phyloP scores from a whole-genome alignment of 1,284 basidiomycete species.

The Tremellales sp. region DNA sequence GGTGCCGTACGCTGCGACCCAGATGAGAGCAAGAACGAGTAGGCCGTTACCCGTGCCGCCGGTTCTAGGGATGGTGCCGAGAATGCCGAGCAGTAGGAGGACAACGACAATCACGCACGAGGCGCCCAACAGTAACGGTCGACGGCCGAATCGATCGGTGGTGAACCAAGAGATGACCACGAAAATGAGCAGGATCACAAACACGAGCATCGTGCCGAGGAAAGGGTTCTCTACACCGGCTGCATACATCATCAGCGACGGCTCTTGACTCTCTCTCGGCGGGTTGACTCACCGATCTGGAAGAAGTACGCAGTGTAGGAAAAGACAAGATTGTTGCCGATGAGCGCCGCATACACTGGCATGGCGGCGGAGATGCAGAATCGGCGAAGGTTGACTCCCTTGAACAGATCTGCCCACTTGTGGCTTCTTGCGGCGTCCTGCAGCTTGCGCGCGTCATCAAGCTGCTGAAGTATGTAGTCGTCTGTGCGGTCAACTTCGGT shows the following conservation, averaged over 20 bases:
- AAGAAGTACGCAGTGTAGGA: neutral
- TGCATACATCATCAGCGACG: no score
- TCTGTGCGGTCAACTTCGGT: no score
- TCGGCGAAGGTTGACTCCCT: neutral
- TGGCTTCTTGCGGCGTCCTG: no score
- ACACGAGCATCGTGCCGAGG: neutral
- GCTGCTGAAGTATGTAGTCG: no score
- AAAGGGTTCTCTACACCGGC: neutral
- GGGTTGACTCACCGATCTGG: no score
- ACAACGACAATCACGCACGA: neutral
- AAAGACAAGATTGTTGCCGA: neutral
- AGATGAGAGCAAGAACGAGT: slow-evolving; percentile 11
- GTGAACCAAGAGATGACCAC: slow-evolving; percentile 4
- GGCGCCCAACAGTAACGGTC: slow-evolving; percentile 1
- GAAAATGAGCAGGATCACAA: slow-evolving; percentile 3
- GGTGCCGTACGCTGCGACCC: slow-evolving; percentile 13
- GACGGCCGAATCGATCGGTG: slow-evolving; percentile 11
- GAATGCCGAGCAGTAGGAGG: neutral
- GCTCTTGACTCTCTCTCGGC: no score
- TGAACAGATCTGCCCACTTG: neutral
- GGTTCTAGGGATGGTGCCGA: neutral
- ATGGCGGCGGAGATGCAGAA: neutral
- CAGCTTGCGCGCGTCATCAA: no score
- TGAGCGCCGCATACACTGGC: neutral
- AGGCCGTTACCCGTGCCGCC: slow-evolving; percentile 1